Conservation (phyloP, 2,329 filamentous ascomycete species). For the Hypoxylon sp. region DNA sequence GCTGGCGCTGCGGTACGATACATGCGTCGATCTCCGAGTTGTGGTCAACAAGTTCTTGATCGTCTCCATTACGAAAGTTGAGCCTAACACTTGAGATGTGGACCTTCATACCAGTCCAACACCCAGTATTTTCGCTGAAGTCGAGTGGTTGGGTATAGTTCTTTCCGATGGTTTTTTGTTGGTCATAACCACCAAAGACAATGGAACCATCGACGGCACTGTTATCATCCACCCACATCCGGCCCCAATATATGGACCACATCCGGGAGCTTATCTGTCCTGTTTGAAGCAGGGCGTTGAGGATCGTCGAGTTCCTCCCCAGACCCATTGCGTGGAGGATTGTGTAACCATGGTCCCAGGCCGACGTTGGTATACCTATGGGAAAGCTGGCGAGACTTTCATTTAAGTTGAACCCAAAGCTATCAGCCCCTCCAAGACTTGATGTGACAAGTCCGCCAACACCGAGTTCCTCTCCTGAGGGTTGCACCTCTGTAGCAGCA, state of each 20-base stretch:
- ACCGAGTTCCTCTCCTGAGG: conserved; percentile 9
- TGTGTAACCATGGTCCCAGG: conserved; percentile 32
- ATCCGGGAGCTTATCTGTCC: conserved; percentile 32
- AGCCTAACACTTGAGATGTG: conserved; percentile 47
- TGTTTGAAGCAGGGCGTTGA: conserved; percentile 32
- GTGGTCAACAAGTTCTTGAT: conserved; percentile 49
- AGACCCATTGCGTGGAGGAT: conserved; percentile 36
- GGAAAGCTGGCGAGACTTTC: conserved; percentile 10
- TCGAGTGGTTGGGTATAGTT: conserved; percentile 53
- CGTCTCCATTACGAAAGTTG: conserved; percentile 51
- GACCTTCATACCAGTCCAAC: conserved; percentile 53
- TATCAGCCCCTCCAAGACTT: conserved; percentile 23
- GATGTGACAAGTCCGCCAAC: conserved; percentile 25
- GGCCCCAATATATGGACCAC: conserved; percentile 57
- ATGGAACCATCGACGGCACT: conserved; percentile 53
- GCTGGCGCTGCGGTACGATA: conserved; percentile 53
- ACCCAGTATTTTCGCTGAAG: conserved; percentile 47
- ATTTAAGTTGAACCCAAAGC: not conserved
- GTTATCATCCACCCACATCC: conserved; percentile 49
- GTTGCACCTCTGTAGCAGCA: conserved; percentile 28
- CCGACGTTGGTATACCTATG: conserved; percentile 30
- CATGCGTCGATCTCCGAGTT: conserved; percentile 50
- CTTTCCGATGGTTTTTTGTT: conserved; percentile 51
- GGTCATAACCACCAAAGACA: conserved; percentile 56
- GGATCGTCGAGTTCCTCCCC: conserved; percentile 37